Conservation (phyloP, 345 rosid genomes). For the Eucalyptus grandis region DNA sequence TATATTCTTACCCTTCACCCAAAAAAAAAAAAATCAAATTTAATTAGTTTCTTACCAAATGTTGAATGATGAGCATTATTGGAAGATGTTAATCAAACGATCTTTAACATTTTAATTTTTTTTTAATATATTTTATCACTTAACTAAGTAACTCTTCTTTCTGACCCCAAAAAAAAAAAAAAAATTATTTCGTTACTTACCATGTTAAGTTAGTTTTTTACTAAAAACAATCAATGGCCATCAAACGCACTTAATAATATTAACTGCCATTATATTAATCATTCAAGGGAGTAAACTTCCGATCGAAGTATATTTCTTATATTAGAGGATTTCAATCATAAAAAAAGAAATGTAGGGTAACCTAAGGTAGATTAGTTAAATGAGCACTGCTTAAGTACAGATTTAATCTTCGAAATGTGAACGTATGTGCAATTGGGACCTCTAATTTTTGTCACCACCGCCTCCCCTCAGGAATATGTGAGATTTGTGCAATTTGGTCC, state of each 20-base stretch:
- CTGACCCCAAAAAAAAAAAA: no score
- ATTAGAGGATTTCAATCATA: neutral
- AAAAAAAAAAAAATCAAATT: no score
- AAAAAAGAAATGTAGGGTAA: neutral
- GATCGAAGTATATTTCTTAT: no score
- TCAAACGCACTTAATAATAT: neutral
- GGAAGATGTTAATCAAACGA: neutral
- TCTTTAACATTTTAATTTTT: no score
- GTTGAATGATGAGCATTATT: neutral
- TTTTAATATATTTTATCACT: neutral
- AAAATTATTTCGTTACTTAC: no score
- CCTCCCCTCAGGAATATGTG: neutral
- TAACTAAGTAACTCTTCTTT: no score
- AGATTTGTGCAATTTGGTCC: neutral
- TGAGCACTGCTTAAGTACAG: neutral
- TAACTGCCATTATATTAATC: neutral
- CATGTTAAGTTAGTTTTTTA: no score
- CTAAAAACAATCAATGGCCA: neutral
- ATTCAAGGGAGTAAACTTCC: no score
- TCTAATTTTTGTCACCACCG: neutral
- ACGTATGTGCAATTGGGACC: neutral
- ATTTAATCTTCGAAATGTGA: rapidly evolving
- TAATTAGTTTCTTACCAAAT: no score
- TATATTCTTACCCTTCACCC: no score
- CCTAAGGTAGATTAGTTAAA: neutral